Conservation (phyloP, 2,329 filamentous ascomycete genomes). For the Aspergillus sp. region DNA sequence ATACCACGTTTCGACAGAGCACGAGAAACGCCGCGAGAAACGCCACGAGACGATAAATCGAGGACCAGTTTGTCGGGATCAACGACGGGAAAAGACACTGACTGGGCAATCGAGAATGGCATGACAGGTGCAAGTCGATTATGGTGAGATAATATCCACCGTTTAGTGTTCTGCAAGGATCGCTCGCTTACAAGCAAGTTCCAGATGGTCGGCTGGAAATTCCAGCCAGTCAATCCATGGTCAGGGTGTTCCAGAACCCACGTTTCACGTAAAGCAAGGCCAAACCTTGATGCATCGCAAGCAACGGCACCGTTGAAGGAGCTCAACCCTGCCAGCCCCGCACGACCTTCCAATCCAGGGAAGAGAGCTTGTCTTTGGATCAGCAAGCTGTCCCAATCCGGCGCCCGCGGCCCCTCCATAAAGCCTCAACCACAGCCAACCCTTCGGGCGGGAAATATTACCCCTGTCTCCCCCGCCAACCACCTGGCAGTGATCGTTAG, state of each 20-base stretch:
- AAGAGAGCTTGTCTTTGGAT: not conserved
- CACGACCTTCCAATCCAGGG: not conserved
- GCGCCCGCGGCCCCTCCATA: too few relatives aligned
- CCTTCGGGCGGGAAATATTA: not conserved
- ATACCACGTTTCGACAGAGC: not conserved
- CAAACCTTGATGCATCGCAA: not conserved
- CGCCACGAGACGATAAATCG: not conserved
- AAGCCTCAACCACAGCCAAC: not conserved
- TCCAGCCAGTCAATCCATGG: not conserved
- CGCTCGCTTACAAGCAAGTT: not conserved
- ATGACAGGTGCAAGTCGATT: not conserved
- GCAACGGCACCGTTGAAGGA: not conserved
- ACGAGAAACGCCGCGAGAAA: not conserved
- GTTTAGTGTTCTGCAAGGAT: not conserved
- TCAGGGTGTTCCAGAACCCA: not conserved
- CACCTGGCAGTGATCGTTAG: not conserved
- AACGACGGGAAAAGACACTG: not conserved
- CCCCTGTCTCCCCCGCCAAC: not conserved
- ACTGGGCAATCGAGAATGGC: not conserved
- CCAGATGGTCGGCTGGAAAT: not conserved
- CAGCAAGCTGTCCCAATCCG: not conserved
- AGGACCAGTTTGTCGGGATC: not conserved
- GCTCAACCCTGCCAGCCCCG: not conserved
- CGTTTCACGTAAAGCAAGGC: not conserved
- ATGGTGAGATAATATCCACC: not conserved